Evolutionary conservation across 805 yeast genomes (phyloP).

Genomic region (Schwanniomyces polymorphus): DNA sequence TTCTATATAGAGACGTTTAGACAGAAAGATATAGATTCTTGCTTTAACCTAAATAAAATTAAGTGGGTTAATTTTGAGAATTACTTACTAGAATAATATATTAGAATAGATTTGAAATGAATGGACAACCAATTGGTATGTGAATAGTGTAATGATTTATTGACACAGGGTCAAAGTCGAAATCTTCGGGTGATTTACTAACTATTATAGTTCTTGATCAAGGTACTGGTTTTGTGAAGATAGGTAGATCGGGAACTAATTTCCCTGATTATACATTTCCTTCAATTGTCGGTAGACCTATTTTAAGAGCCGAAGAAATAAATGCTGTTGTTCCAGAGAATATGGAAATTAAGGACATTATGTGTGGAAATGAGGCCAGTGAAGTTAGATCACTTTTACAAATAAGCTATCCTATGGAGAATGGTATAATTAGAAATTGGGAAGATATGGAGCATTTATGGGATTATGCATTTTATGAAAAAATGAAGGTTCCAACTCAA

Average conservation of each 20-base stretch:
- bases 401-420: conserved; percentile 97
- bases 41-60: neutral
- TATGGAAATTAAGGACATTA: conserved; percentile 86
- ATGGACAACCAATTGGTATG: conserved; percentile 32
- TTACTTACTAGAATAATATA: neutral
- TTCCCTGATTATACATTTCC: conserved; percentile 98
- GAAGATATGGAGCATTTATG: conserved; percentile 98
- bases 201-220: conserved; percentile 78
- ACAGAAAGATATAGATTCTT: neutral
- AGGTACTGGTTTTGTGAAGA: conserved; percentile 98
- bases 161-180: neutral
- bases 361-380: conserved; percentile 97
- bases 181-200: neutral
- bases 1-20: neutral
- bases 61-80: neutral
- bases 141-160: conserved; percentile 1
- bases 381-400: conserved; percentile 87
- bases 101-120: conserved; percentile 13
- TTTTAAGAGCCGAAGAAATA: conserved; percentile 93
- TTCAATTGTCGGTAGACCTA: conserved; percentile 96
- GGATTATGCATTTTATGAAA: conserved; percentile 95
- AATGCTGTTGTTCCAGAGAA: conserved; percentile 51
- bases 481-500: conserved; percentile 72
- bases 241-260: conserved; percentile 95
- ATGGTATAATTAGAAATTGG: conserved; percentile 97